Evolutionary conservation across 1,284 basidiomycete genomes (phyloP), one percentile per base, ranked within the genome.

Genomic region (Butyriboletus appendiculatus): DNA sequence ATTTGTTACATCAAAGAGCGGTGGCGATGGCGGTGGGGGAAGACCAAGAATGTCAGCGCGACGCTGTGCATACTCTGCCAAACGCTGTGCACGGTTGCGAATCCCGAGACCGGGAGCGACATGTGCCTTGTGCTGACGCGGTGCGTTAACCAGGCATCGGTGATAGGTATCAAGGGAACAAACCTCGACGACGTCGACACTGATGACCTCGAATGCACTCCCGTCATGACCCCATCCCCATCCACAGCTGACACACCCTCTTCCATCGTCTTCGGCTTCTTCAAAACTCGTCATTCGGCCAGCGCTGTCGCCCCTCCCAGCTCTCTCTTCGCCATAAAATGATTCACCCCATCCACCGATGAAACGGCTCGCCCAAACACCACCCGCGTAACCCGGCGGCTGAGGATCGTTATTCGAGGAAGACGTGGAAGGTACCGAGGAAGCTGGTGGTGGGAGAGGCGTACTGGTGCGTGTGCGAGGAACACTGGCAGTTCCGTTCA

Each of bases 201-300:
- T 73, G 24, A 90, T 62, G 44, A 90, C 77, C 71, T 90, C 88
- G 61, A 90, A 78, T 20, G 84, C 88, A 61, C 84, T 84, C 28
- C 88, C 88, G 56, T 89, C 87, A 60, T 90, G 88, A 6, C 84
- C 83, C 58, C 80, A 83, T 34, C 87, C 87, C 87, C 87, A 90
- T 0, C 81, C 81, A 18, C 81, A 82, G 68, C 86, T 90, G 39
- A 81, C 72, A 60, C 88, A 66, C 20, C 77, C 74, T 50, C 84
- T 71, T 24, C 85, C 85, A 63, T 88, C 89, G 38, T 83, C 80
- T 35, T 81, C 78, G 40, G 82, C 82, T 63, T 83, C 81, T 63
- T 55, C 71, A 55, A 60, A 71, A 62, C 60, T 65, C 61, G 53
- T 56, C 63, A 62, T 65, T 52, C 57, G 62, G 20, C 62, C 54